Evolutionary conservation across 495 filamentous ascomycete genomes (phyloP), one percentile per base, ranked within the genome.

Genomic region (Aspergillus ellipticus): DNA sequence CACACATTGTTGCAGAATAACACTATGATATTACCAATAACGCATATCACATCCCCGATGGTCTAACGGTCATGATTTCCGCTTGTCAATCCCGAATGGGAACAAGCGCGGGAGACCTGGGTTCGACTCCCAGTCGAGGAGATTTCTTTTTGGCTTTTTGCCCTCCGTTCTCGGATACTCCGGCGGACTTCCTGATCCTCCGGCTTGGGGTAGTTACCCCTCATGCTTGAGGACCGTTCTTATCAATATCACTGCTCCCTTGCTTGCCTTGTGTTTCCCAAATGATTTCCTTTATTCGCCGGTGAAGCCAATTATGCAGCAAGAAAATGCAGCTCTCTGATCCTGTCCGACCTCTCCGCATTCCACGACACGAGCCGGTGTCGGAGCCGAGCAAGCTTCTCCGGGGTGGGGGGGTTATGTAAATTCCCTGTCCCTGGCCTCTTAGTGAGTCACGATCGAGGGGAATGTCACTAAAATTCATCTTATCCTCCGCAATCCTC

Each of bases 1-100:
- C 24, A n/a, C n/a, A n/a, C n/a, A n/a, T n/a, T n/a, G n/a, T n/a
- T n/a, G n/a, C n/a, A n/a, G n/a, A n/a, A n/a, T n/a, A n/a, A n/a
- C n/a, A n/a, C n/a, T n/a, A n/a, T n/a, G n/a, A n/a, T 13, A 35
- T 13, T 4, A n/a, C 35, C n/a, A n/a, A n/a, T 15, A 13, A 4
- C n/a, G 3, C 13, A n/a, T 29, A 48, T 13, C 22, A 48, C 29
- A 16, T 48, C 45, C 45, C 24, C 45, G 45, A 48, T 48, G 45
- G 45, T 48, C 45, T 48, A 48, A 48, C 45, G 45, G 45, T 48
- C 45, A 48, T 48, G 45, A 48, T 48, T 48, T 48, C 45, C 45
- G 45, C 45, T 48, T 48, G 45, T 48, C 45, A 48, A 28, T 48
- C 45, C 45, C 17, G 4, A 5, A 48, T 1, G 17, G 45, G 45